Conservation (phyloP, 2,329 filamentous ascomycete species). For the Xylaria sp. region DNA sequence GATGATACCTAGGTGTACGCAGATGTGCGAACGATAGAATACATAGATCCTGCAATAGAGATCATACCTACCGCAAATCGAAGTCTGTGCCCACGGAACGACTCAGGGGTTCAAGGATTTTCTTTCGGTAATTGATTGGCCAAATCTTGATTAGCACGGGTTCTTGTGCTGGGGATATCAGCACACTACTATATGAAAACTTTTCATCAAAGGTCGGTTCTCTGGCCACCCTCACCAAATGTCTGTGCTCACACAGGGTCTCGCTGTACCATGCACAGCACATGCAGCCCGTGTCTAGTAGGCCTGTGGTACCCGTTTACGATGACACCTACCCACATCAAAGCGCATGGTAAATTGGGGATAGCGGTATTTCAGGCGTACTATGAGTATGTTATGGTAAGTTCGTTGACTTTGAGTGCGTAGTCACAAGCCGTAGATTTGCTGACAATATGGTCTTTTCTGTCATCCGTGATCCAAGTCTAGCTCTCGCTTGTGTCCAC, state of each 20-base stretch:
- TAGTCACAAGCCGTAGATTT: too few relatives aligned
- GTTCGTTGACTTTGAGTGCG: too few relatives aligned
- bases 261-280: neutral
- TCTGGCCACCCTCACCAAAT: neutral
- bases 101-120: neutral
- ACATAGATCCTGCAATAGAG: neutral
- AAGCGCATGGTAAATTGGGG: slow-evolving; percentile 3
- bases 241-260: slow-evolving; percentile 15
- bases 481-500: neutral
- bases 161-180: neutral
- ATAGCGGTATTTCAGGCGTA: neutral
- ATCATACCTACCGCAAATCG: too few relatives aligned
- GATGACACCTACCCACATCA: neutral
- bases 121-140: neutral
- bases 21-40: neutral
- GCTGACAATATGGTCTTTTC: neutral
- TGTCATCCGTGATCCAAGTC: neutral
- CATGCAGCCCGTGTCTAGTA: neutral
- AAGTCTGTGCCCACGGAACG: slow-evolving; percentile 9
- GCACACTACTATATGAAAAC: neutral
- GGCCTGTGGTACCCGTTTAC: slow-evolving; percentile 4
- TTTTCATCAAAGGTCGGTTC: slow-evolving; percentile 2
- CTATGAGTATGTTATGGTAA: too few relatives aligned
- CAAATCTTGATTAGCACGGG: neutral
- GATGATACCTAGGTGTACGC: neutral